phyloP scores from a whole-genome alignment of 2,329 filamentous ascomycete species.

The Monosporascus sp. region DNA sequence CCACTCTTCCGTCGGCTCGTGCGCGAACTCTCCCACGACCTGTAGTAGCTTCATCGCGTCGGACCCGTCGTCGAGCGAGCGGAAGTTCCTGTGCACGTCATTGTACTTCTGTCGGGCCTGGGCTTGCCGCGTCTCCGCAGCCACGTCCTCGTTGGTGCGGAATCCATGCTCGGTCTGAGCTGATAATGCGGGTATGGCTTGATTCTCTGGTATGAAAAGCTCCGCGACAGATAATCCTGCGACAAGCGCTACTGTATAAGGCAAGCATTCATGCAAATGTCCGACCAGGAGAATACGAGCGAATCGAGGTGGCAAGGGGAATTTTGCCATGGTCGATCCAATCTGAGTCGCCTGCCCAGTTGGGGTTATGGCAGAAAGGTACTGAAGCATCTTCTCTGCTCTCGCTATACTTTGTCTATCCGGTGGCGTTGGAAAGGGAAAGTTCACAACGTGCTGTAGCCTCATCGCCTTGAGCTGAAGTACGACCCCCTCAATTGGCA shows the following conservation, averaged over 20 bases:
- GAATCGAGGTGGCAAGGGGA: conserved; percentile 86
- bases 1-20: conserved; percentile 66
- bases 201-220: conserved; percentile 76
- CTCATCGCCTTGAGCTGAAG: conserved; percentile 94
- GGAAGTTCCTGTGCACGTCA: conserved; percentile 71
- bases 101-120: conserved; percentile 58
- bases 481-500: conserved; percentile 88
- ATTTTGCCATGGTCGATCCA: conserved; percentile 78
- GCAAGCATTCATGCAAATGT: conserved; percentile 73
- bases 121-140: conserved; percentile 65
- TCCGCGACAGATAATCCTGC: conserved; percentile 84
- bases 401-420: conserved; percentile 69
- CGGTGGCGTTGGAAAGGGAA: conserved; percentile 91
- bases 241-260: conserved; percentile 83
- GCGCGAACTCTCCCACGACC: conserved; percentile 80
- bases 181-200: conserved; percentile 58
- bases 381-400: conserved; percentile 80
- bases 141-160: conserved; percentile 61
- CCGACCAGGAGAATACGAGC: conserved; percentile 88
- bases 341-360: conserved; percentile 71
- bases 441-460: conserved; percentile 82
- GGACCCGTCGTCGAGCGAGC: conserved; percentile 72
- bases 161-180: conserved; percentile 34
- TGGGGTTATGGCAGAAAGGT: conserved; percentile 72
- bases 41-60: conserved; percentile 90